Evolutionary conservation across 2,329 filamentous ascomycete genomes (phyloP).

Genomic region (Pseudogymnoascus sp.): DNA sequence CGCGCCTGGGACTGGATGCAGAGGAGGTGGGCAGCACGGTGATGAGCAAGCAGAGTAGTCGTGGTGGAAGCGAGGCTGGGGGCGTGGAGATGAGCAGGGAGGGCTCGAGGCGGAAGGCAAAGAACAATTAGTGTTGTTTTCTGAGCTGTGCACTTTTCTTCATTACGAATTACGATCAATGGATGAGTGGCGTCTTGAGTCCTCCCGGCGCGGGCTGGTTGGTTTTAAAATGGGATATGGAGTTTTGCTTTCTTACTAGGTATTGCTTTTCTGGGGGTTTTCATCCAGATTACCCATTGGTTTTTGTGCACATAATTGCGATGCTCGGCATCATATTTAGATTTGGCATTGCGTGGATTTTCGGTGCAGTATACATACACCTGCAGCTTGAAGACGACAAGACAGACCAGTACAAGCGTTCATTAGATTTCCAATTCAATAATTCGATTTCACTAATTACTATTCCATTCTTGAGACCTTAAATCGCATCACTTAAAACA

Average conservation of each 20-base stretch:
- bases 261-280: too few species aligned
- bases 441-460: neutral
- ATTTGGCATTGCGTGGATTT: constrained; percentile 7
- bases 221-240: neutral
- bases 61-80: constrained; percentile 13
- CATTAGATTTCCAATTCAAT: neutral
- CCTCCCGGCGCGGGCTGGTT: neutral
- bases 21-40: constrained; percentile 9
- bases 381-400: neutral
- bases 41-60: constrained; percentile 15
- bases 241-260: neutral
- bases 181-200: constrained; percentile 8
- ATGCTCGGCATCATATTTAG: neutral
- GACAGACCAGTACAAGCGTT: neutral
- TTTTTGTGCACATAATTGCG: constrained; percentile 1
- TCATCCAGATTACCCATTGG: neutral
- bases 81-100: constrained; percentile 9
- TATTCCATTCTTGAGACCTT: neutral
- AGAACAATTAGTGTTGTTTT: constrained; percentile 6
- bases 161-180: constrained; percentile 7
- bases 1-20: constrained; percentile 12
- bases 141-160: neutral
- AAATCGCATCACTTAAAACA: neutral
- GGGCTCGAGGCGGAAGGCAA: constrained; percentile 7
- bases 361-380: constrained; percentile 2